These are phyloP conservation scores for Drechslera avenae DNA, from an alignment of 2,329 filamentous ascomycete genomes.

Conservation along the genomic window DNA sequence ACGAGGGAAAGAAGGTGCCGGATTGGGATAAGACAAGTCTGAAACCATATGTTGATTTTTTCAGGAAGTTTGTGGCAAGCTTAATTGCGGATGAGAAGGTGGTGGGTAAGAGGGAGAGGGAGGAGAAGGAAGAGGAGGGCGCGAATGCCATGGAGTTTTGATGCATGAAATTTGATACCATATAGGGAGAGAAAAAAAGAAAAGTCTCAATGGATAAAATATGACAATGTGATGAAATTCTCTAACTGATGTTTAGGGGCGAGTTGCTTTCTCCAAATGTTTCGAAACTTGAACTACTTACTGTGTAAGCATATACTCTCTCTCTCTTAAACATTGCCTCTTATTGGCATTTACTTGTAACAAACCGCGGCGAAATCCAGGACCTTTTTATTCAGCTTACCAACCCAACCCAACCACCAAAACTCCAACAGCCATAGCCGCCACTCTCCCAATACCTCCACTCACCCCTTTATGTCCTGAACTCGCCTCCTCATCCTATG, in stretches of 20 bases:
- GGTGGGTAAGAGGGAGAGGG: conserved; percentile 59
- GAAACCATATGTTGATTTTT: conserved; percentile 90
- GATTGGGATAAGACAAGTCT: conserved; percentile 98
- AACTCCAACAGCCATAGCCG: neutral
- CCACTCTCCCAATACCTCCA: neutral
- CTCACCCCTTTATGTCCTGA: neutral
- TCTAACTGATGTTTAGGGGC: too few relatives aligned
- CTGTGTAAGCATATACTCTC: too few relatives aligned
- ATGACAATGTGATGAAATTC: too few relatives aligned
- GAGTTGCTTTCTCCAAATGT: too few relatives aligned
- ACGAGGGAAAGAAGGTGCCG: conserved; percentile 59
- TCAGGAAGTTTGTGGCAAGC: conserved; percentile 77
- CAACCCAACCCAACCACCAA: too few relatives aligned
- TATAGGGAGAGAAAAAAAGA: neutral
- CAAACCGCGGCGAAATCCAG: too few relatives aligned
- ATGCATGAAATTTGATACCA: conserved; percentile 23
- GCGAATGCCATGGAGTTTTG: conserved; percentile 70
- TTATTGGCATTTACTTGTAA: too few relatives aligned
- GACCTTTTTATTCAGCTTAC: too few relatives aligned
- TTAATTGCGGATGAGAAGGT: conserved; percentile 75
- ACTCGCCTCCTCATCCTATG: neutral
- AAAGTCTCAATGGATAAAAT: too few relatives aligned
- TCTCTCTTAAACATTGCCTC: too few relatives aligned
- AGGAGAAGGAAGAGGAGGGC: conserved; percentile 63
- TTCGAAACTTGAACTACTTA: too few relatives aligned